Percentiles rank a stretch among this genome's conserved stretches.
Evolutionary conservation across 73 alveolate genomes (phyloP).

Genomic region (Paramecium caudatum): DNA sequence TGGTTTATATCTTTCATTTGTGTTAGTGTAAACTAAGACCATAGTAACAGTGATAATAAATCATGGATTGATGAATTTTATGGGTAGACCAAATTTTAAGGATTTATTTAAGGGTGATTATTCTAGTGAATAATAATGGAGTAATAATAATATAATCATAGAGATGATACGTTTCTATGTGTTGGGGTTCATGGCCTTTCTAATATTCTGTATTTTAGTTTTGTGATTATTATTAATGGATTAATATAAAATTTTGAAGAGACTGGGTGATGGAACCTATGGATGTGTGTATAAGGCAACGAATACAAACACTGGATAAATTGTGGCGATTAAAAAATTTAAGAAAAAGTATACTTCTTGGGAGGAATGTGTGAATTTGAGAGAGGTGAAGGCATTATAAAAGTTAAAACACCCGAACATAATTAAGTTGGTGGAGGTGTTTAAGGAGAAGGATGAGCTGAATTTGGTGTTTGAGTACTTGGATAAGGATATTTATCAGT

Average conservation of each 20-base stretch:
- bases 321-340: constrained; percentile 97
- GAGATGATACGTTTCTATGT: constrained; percentile 64
- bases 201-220: constrained; percentile 49
- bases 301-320: constrained; percentile 89
- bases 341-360: constrained; percentile 92
- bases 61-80: constrained; percentile 64
- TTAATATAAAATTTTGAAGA: constrained; percentile 88
- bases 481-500: constrained; percentile 88
- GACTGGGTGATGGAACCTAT: constrained; percentile 96
- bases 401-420: constrained; percentile 95
- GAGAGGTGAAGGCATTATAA: constrained; percentile 97
- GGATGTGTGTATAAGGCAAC: constrained; percentile 92
- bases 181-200: constrained; percentile 32
- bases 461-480: constrained; percentile 95
- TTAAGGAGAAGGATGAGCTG: constrained; percentile 90
- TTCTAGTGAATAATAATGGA: not conserved
- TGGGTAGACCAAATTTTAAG: constrained; percentile 58
- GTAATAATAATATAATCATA: constrained; percentile 7
- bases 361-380: constrained; percentile 98
- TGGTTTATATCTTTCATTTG: constrained; percentile 44
- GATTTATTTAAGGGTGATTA: constrained; percentile 49
- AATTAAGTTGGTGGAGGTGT: constrained; percentile 95
- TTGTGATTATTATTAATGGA: constrained; percentile 87
- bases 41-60: constrained; percentile 55
- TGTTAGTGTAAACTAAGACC: constrained; percentile 34